Evolutionary conservation across 352 stramenopile genomes (phyloP).

Genomic region (Pythium myriotylum): DNA sequence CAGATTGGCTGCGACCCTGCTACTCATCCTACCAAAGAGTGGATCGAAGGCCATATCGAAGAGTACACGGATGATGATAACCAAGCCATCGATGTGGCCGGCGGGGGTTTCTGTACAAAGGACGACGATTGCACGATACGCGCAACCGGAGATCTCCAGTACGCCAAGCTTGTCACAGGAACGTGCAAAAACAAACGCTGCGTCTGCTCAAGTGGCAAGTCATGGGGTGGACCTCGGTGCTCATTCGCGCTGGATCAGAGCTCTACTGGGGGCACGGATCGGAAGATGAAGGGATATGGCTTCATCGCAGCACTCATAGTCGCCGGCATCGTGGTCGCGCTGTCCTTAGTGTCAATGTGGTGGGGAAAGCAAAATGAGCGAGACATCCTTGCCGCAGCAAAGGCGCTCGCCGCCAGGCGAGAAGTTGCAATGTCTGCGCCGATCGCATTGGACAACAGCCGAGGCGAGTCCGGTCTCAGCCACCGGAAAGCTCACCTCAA

Average conservation of each 20-base stretch:
- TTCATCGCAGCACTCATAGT: slow-evolving; percentile 34
- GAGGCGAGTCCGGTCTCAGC: too few species aligned
- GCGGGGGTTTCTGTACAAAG: slow-evolving; percentile 48
- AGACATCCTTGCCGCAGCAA: too few species aligned
- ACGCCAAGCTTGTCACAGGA: slow-evolving; percentile 35
- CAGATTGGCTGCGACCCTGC: slow-evolving; percentile 62
- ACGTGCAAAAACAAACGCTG: slow-evolving; percentile 54
- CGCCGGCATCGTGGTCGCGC: slow-evolving; percentile 32
- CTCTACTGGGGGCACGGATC: slow-evolving; percentile 1
- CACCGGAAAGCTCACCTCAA: too few species aligned
- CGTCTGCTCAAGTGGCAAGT: slow-evolving; percentile 37
- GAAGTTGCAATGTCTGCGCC: too few species aligned
- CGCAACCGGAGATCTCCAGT: neutral
- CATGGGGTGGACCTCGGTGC: slow-evolving; percentile 58
- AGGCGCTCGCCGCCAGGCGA: too few species aligned
- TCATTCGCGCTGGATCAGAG: slow-evolving; percentile 32
- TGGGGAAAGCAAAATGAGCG: too few species aligned
- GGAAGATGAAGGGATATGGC: slow-evolving; percentile 46
- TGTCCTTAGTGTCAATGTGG: too few species aligned
- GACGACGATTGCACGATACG: slow-evolving; percentile 65
- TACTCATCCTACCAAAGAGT: slow-evolving; percentile 20
- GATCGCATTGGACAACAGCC: too few species aligned
- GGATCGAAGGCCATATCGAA: slow-evolving; percentile 64
- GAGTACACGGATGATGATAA: slow-evolving; percentile 67
- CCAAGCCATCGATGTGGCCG: slow-evolving; percentile 42